These are phyloP conservation scores for Tylopilus sp. DNA, from an alignment of 1,284 basidiomycete genomes.

Conservation along the genomic window DNA sequence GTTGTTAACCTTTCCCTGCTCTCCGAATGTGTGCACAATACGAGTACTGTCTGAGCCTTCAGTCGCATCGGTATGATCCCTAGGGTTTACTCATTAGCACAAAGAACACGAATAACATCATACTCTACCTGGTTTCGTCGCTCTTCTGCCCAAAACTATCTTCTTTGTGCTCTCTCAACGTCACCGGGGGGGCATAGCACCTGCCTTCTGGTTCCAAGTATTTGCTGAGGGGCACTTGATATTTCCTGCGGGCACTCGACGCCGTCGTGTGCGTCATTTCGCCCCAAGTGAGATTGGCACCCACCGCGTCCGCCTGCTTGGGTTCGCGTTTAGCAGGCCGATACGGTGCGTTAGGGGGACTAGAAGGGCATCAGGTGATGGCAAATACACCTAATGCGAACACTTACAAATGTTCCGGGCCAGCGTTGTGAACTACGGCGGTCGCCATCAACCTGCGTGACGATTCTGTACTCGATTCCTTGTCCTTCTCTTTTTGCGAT, in stretches of 20 bases:
- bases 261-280: not conserved
- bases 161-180: not conserved
- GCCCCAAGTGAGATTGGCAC: constrained; percentile 8
- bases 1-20: not conserved
- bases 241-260: constrained; percentile 2
- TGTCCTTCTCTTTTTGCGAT: not conserved
- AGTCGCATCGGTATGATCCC: not conserved
- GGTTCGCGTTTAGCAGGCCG: not conserved
- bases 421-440: not conserved
- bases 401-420: constrained; percentile 9
- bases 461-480: not conserved
- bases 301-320: not conserved
- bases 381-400: not conserved
- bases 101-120: not conserved
- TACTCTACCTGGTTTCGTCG: constrained; percentile 7
- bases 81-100: constrained; percentile 8
- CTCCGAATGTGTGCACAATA: not conserved
- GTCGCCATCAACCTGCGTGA: not conserved
- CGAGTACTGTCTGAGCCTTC: not conserved
- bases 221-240: constrained; percentile 21
- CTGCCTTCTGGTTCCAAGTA: constrained; percentile 5
- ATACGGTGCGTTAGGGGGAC: not conserved
- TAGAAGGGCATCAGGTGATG: constrained; percentile 6
- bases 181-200: not conserved
- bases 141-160: not conserved